Percentiles rank a stretch among this genome's conserved stretches.
Conservation (phyloP, 441 rosid species). For the Brassica balearica region DNA sequence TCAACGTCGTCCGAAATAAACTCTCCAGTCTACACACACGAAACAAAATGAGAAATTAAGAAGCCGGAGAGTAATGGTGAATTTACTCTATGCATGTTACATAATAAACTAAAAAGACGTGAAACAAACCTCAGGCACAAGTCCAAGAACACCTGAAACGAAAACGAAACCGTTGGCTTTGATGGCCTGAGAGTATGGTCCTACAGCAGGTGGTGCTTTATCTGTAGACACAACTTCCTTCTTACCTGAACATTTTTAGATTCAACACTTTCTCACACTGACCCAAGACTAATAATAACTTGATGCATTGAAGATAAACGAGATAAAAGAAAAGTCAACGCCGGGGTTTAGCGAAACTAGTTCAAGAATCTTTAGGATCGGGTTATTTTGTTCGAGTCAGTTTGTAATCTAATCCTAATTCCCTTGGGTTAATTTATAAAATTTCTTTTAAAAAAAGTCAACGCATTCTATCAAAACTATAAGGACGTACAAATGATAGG, state of each 20-base stretch:
- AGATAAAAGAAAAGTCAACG: background rate
- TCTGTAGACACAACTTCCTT: conserved; percentile 80
- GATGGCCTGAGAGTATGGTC: conserved; percentile 95
- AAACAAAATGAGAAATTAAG: conserved; percentile 11
- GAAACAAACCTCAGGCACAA: conserved; percentile 75
- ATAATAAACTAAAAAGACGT: background rate
- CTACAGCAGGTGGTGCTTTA: conserved; percentile 92
- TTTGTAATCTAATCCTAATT: too few species aligned
- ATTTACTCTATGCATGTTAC: conserved; percentile 10
- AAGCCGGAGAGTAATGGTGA: background rate
- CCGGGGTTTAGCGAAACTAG: too few species aligned
- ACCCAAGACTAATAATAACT: conserved; percentile 17
- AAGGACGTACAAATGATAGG: background rate
- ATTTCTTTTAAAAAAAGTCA: background rate
- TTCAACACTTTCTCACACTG: background rate
- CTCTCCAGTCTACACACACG: conserved; percentile 67
- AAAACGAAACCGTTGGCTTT: conserved; percentile 78
- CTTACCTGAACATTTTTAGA: conserved; percentile 44
- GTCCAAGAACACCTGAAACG: conserved; percentile 87
- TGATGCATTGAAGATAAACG: background rate
- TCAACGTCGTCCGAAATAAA: conserved; percentile 71
- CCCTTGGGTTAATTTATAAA: too few species aligned
- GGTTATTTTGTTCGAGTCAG: too few species aligned
- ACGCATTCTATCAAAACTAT: background rate
- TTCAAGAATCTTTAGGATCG: too few species aligned